phyloP scores from a whole-genome alignment of 257 asterid species.

The Ilex aquifolium region DNA sequence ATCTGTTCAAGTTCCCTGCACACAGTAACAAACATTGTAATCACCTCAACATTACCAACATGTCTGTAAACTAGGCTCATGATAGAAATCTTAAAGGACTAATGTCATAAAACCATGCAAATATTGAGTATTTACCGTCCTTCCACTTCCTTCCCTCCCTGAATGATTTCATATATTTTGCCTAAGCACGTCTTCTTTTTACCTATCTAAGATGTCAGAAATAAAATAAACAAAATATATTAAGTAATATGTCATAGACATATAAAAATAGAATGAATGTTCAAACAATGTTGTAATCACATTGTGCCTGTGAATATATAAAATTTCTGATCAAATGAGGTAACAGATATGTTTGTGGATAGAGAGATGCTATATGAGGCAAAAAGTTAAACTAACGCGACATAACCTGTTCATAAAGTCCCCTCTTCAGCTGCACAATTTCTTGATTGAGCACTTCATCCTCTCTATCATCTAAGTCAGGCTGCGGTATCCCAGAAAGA shows the following conservation, averaged over 20 bases:
- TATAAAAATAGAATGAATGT: background rate
- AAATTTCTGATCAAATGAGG: background rate
- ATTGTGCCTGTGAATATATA: background rate
- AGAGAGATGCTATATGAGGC: background rate
- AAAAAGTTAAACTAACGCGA: background rate
- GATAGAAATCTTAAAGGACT: slow-evolving; percentile 4
- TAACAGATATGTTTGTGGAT: background rate
- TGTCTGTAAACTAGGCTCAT: background rate
- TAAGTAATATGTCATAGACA: background rate
- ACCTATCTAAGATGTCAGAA: slow-evolving; percentile 39
- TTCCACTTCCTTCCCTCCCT: slow-evolving; percentile 38
- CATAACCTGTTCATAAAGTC: slow-evolving; percentile 61
- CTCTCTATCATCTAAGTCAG: slow-evolving; percentile 85
- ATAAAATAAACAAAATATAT: slow-evolving; percentile 4
- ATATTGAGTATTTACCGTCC: slow-evolving; percentile 45
- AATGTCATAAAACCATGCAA: slow-evolving; percentile 2
- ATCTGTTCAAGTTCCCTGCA: slow-evolving; percentile 83
- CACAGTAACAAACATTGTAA: slow-evolving; percentile 13
- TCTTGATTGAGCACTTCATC: slow-evolving; percentile 59
- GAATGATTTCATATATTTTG: slow-evolving; percentile 48
- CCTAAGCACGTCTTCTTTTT: slow-evolving; percentile 61
- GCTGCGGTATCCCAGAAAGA: slow-evolving; percentile 38
- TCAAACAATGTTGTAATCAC: background rate
- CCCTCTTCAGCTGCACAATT: slow-evolving; percentile 53
- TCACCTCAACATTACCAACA: background rate